Conservation (phyloP, 257 asterid genomes). For the Parsonsia alboflavescens region DNA sequence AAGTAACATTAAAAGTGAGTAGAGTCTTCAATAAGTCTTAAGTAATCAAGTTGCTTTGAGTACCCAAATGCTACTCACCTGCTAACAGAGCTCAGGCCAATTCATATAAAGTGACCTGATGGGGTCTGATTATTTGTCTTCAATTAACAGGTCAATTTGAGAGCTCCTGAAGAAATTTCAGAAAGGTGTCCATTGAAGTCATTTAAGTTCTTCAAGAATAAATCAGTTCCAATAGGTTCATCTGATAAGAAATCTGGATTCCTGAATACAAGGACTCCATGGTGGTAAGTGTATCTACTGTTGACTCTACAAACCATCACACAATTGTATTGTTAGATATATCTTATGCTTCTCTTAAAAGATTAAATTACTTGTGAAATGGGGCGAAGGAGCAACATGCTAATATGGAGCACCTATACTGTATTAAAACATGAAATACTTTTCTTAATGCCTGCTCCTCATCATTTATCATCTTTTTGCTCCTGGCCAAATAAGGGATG, state of each 20-base stretch:
- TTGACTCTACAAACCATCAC: neutral
- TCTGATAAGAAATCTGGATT: constrained; percentile 21
- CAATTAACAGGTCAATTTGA: constrained; percentile 14
- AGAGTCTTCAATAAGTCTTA: neutral
- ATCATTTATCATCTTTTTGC: neutral
- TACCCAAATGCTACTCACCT: neutral
- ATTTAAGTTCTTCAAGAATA: constrained; percentile 31
- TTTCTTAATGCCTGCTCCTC: neutral
- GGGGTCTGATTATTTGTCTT: neutral
- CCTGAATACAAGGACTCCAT: constrained; percentile 28
- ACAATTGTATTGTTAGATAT: neutral
- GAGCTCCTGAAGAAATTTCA: constrained; percentile 28
- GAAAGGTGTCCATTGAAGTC: constrained; percentile 26
- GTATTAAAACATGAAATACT: neutral
- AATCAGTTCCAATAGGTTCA: constrained; percentile 18
- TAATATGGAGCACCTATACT: neutral
- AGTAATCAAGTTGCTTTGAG: neutral
- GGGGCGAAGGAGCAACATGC: neutral
- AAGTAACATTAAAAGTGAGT: neutral
- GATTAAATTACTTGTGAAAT: neutral
- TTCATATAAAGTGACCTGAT: neutral
- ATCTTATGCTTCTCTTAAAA: neutral
- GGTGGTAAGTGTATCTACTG: constrained; percentile 22
- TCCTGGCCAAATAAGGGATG: constrained; percentile 24
- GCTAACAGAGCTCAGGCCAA: neutral